These are phyloP conservation scores for Paraphaeosphaeria minitans DNA, from an alignment of 2,329 filamentous ascomycete genomes.

Conservation along the genomic window DNA sequence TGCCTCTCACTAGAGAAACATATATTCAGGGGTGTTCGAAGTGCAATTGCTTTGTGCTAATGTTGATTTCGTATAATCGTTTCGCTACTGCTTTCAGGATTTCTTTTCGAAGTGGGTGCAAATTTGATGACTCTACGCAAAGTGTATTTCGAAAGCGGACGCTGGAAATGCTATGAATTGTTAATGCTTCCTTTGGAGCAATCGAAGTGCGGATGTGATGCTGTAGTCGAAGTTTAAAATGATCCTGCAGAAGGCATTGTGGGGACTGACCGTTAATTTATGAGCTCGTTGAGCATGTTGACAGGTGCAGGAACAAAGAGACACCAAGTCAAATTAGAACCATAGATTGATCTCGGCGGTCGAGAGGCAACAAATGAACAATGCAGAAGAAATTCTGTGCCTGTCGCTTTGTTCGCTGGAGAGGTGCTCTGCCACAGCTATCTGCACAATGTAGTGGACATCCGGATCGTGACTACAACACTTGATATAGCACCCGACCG, in stretches of 20 bases:
- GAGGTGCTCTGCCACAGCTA: background rate
- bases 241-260: background rate
- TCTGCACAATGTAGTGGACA: slow-evolving; percentile 6
- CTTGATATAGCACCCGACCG: background rate
- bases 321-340: slow-evolving; percentile 3
- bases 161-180: background rate
- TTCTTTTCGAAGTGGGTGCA: background rate
- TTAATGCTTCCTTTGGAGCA: background rate
- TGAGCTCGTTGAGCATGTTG: background rate
- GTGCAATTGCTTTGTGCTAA: background rate
- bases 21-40: too few species aligned
- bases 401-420: background rate
- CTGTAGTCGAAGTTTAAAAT: background rate
- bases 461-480: background rate
- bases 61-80: background rate
- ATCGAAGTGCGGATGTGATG: background rate
- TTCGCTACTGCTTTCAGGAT: background rate
- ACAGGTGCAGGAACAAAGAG: background rate
- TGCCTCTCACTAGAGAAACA: background rate
- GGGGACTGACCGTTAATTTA: slow-evolving; percentile 6
- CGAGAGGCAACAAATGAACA: slow-evolving; percentile 3
- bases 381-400: background rate
- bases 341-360: background rate
- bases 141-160: background rate
- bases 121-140: background rate